These are phyloP conservation scores for Hyphopichia fennica DNA, from an alignment of 1,139 yeast species.

Conservation along the genomic window DNA sequence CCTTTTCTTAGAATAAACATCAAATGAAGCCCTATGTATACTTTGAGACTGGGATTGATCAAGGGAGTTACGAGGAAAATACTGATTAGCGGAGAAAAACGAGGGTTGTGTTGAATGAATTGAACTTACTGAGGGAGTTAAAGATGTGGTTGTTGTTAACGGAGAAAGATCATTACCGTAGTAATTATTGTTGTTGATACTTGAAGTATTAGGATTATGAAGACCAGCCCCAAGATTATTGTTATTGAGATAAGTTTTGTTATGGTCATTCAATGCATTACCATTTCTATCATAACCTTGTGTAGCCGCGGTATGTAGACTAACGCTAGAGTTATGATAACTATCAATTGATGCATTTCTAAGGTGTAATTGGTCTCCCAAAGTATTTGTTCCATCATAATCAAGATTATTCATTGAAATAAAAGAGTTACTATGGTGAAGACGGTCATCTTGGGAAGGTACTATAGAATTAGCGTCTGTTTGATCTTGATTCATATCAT, in stretches of 20 bases:
- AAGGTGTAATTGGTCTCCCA: conserved; percentile 8
- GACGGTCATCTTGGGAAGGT: conserved; percentile 3
- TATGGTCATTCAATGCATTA: background rate
- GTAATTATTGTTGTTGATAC: conserved; percentile 4
- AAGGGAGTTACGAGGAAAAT: conserved; percentile 36
- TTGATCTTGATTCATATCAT: conserved; percentile 2
- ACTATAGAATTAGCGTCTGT: conserved; percentile 13
- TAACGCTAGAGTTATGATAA: conserved; percentile 4
- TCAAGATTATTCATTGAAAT: conserved; percentile 1
- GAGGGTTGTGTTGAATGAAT: conserved; percentile 47
- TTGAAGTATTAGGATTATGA: conserved; percentile 2
- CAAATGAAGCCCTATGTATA: conserved; percentile 35
- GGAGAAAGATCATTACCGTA: conserved; percentile 37
- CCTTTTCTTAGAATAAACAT: conserved; percentile 26
- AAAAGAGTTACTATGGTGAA: conserved; percentile 1
- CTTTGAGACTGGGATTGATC: conserved; percentile 35
- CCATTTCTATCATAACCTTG: background rate
- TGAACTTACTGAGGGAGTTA: conserved; percentile 43
- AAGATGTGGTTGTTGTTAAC: conserved; percentile 46
- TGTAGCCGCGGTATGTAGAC: background rate
- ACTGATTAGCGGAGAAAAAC: conserved; percentile 48
- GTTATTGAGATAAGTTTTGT: background rate
- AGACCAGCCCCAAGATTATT: background rate
- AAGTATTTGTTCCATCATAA: background rate
- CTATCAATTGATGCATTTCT: conserved; percentile 18